Evolutionary conservation across 2,329 filamentous ascomycete species (phyloP), one percentile per base, ranked within the genome.

Genomic region (Alternaria consortialis): DNA sequence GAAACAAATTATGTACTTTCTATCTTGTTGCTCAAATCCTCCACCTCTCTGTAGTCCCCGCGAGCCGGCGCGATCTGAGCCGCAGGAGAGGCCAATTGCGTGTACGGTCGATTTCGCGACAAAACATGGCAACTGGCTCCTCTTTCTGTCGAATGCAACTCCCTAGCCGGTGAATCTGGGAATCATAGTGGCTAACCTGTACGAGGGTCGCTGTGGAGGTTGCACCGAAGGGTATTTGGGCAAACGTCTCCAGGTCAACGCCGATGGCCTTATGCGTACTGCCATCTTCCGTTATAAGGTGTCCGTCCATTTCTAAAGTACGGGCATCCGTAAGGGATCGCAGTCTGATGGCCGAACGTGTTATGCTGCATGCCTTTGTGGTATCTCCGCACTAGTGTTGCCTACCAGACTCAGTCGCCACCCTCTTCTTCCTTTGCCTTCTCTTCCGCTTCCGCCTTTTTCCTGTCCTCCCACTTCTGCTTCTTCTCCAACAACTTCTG

Each of bases 401-500:
- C 23, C 29, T 17, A n/a, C 44, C 34, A 47, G 15, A 32, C 27
- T 70, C 66, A 70, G 58, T 63, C 66, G 32, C 62, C 64, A 8
- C 52, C 67, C 27, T 66, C 68, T 9, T 69, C 68, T 36, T 76
- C 73, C 29, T 66, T 70, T 50, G 67, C 68, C 36, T 66, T 82
- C 39, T 83, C 85, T 62, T 85, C 84, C 56, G 84, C 84, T 74
- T 82, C 85, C 48, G 84, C 83, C 63, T 85, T 84, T 75, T 82
- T 85, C 77, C 82, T 88, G 12, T 85, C 86, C 51, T 84, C 86
- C 56, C 87, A 82, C 59, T 88, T 86, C 66, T 82, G 84, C 78
- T 93, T 93, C 81, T 85, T 89, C 23, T 94, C 91, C 60, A 98
- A 78, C 67, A 98, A 77, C 76, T 91, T 92, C 76, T 90, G 91